Evolutionary conservation across 129 eudicot genomes (phyloP).

Genomic region (Sambucus nigra): DNA sequence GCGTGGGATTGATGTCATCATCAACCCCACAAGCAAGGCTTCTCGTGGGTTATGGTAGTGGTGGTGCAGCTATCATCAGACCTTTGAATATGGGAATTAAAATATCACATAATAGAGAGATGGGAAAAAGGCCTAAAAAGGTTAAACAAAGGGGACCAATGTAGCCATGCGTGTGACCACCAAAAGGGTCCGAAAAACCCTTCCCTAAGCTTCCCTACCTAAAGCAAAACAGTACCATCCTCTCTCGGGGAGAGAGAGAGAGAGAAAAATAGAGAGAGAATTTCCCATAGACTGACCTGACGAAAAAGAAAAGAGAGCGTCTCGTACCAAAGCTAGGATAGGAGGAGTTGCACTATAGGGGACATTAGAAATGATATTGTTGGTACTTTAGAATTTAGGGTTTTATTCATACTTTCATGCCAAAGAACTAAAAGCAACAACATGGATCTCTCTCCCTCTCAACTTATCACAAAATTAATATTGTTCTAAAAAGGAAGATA

Average conservation of each 20-base stretch:
- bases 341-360: conserved; percentile 4
- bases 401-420: not conserved
- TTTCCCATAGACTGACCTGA: conserved; percentile 6
- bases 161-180: conserved; percentile 53
- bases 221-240: not conserved
- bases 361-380: conserved; percentile 11
- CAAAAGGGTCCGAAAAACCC: conserved; percentile 11
- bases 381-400: not conserved
- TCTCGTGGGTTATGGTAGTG: conserved; percentile 19
- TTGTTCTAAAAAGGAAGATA: conserved; percentile 17
- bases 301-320: not conserved
- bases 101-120: not conserved
- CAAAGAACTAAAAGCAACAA: not conserved
- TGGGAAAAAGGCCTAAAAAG: conserved; percentile 2
- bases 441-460: not conserved
- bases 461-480: conserved; percentile 4
- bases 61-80: conserved; percentile 33
- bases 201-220: conserved; percentile 13
- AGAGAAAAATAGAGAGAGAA: not conserved
- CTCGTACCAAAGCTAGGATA: conserved; percentile 2
- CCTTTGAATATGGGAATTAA: conserved; percentile 15
- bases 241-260: conserved; percentile 1
- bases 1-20: conserved; percentile 40
- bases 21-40: conserved; percentile 18
- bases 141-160: conserved; percentile 32